A percentile compares a stretch with the other conserved stretches of the same genome.
These are phyloP conservation scores for Phytophthora constricta DNA, from an alignment of 352 stramenopile species.

Conservation along the genomic window DNA sequence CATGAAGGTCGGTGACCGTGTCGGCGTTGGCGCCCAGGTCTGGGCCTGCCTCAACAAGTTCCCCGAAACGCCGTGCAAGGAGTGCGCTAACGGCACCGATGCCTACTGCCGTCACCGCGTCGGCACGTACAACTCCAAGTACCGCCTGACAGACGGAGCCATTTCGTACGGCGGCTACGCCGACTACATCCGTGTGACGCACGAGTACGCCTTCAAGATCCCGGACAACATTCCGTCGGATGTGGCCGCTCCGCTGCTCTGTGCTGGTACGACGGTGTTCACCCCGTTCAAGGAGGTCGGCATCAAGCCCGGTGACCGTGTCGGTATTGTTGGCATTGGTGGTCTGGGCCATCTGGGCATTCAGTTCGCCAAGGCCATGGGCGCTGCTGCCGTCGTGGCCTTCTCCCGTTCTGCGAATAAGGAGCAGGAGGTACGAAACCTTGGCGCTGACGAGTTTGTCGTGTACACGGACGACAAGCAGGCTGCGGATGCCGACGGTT, in stretches of 20 bases:
- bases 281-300: slow-evolving; percentile 66
- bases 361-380: slow-evolving; percentile 82
- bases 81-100: slow-evolving; percentile 68
- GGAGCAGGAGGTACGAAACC: slow-evolving; percentile 48
- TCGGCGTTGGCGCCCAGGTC: slow-evolving; percentile 85
- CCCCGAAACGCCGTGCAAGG: slow-evolving; percentile 52
- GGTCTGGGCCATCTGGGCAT: slow-evolving; percentile 87
- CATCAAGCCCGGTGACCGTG: slow-evolving; percentile 53
- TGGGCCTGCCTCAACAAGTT: slow-evolving; percentile 70
- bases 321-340: slow-evolving; percentile 84
- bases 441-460: slow-evolving; percentile 76
- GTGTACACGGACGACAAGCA: slow-evolving; percentile 56
- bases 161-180: slow-evolving; percentile 69
- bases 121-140: slow-evolving; percentile 60
- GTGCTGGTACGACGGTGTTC: slow-evolving; percentile 86
- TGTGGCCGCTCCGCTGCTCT: slow-evolving; percentile 72
- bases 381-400: slow-evolving; percentile 55
- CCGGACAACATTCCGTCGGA: slow-evolving; percentile 69
- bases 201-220: slow-evolving; percentile 77
- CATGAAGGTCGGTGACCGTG: slow-evolving; percentile 75
- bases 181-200: slow-evolving; percentile 65
- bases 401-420: slow-evolving; percentile 77
- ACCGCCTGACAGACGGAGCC: slow-evolving; percentile 45
- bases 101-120: slow-evolving; percentile 64
- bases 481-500: slow-evolving; percentile 25